Evolutionary conservation across 306 rosid species (phyloP).

Genomic region (Quercus gilva): DNA sequence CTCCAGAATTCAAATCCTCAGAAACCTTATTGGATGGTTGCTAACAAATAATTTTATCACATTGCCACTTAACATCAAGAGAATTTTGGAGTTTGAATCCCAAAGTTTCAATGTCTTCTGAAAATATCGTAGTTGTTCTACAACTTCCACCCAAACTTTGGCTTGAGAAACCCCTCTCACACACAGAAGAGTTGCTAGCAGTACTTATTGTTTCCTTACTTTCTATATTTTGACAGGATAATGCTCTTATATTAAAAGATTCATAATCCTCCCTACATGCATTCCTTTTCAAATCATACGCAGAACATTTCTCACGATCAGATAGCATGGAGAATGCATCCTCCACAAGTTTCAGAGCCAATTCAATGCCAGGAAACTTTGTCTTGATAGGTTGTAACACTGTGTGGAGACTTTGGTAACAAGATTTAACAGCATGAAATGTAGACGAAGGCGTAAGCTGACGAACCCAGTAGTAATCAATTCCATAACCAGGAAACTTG

Average conservation of each 20-base stretch:
- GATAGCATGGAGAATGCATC: slow-evolving; percentile 15
- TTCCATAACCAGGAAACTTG: slow-evolving; percentile 12
- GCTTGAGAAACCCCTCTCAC: neutral
- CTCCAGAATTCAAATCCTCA: neutral
- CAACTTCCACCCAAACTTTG: neutral
- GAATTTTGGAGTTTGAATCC: neutral
- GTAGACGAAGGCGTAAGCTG: slow-evolving; percentile 2
- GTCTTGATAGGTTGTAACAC: slow-evolving; percentile 1
- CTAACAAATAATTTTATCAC: neutral
- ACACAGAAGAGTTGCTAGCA: neutral
- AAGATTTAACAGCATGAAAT: neutral
- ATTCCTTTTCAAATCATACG: slow-evolving; percentile 2
- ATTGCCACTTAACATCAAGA: neutral
- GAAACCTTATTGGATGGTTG: neutral
- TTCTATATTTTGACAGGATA: neutral
- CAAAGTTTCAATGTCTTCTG: neutral
- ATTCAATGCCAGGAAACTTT: slow-evolving; percentile 3
- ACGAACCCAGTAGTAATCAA: slow-evolving; percentile 23
- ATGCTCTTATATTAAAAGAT: neutral
- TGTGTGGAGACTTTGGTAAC: neutral
- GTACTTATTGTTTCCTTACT: neutral
- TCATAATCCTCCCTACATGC: neutral
- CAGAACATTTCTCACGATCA: neutral
- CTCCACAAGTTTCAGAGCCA: slow-evolving; percentile 17
- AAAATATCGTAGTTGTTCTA: neutral